phyloP scores from a whole-genome alignment of 306 rosid genomes.

The Cicer cuneatum region DNA sequence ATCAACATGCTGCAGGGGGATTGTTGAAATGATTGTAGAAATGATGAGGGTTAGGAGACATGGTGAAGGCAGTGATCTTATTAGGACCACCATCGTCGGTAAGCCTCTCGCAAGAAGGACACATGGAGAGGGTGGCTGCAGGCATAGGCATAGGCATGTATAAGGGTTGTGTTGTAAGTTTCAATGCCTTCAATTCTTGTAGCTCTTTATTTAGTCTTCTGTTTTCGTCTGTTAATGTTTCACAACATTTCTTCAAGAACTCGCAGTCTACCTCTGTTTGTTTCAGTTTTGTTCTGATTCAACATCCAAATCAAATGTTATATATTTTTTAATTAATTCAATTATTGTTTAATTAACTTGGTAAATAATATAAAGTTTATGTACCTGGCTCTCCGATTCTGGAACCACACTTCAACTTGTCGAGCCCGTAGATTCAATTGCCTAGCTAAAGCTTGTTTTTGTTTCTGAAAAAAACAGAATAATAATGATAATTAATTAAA shows the following conservation, averaged over 20 bases:
- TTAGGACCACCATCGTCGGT: conserved; percentile 26
- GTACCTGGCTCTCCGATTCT: conserved; percentile 96
- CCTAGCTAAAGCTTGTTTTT: conserved; percentile 90
- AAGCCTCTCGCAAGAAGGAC: conserved; percentile 88
- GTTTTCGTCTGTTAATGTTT: conserved; percentile 87
- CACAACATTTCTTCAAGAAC: conserved; percentile 90
- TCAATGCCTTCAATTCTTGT: conserved; percentile 80
- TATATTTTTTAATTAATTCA: no score
- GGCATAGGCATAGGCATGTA: conserved; percentile 95
- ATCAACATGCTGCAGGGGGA: conserved; percentile 89
- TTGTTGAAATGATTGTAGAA: conserved; percentile 75
- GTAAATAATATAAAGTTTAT: not conserved
- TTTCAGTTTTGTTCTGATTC: conserved; percentile 94
- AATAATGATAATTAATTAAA: not conserved
- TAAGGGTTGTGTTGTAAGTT: conserved; percentile 61
- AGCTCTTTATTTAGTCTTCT: conserved; percentile 80
- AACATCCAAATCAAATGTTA: not conserved
- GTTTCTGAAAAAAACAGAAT: conserved; percentile 59
- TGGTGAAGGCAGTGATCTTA: conserved; percentile 57
- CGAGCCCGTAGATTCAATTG: conserved; percentile 78
- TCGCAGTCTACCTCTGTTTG: conserved; percentile 97
- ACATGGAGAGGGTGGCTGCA: conserved; percentile 84
- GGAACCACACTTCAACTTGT: conserved; percentile 99
- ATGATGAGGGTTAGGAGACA: conserved; percentile 73
- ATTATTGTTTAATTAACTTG: no score